Conservation (phyloP, 2,329 filamentous ascomycete species). For the Thelonectria discophora region DNA sequence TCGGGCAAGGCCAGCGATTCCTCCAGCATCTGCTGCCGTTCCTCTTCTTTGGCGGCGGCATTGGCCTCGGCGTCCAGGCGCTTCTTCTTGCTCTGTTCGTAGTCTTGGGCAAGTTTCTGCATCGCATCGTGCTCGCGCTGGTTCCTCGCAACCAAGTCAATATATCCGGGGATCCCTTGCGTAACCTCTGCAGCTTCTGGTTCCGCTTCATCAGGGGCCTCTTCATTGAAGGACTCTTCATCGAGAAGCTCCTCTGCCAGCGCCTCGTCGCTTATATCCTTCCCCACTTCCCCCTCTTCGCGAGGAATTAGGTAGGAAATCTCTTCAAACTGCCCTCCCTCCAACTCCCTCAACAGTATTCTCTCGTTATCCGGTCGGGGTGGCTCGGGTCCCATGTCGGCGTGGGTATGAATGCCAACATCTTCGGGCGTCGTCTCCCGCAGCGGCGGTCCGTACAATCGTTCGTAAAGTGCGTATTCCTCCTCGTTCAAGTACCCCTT, state of each 20-base stretch:
- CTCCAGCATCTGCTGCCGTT: slow-evolving; percentile 44
- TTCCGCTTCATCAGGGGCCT: slow-evolving; percentile 33
- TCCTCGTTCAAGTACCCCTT: slow-evolving; percentile 72
- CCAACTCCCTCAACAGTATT: slow-evolving; percentile 62
- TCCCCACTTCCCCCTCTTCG: slow-evolving; percentile 22
- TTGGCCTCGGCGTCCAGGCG: slow-evolving; percentile 43
- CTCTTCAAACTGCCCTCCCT: slow-evolving; percentile 69
- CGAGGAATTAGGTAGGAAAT: slow-evolving; percentile 57
- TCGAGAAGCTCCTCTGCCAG: slow-evolving; percentile 31
- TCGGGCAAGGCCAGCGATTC: slow-evolving; percentile 42
- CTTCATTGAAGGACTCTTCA: slow-evolving; percentile 38
- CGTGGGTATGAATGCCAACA: slow-evolving; percentile 58
- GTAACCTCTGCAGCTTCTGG: slow-evolving; percentile 41
- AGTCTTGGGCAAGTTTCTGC: slow-evolving; percentile 66
- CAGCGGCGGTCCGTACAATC: slow-evolving; percentile 81
- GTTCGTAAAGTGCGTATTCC: slow-evolving; percentile 79
- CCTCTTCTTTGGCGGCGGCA: slow-evolving; percentile 46
- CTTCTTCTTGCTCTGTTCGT: slow-evolving; percentile 55
- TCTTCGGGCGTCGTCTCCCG: slow-evolving; percentile 69
- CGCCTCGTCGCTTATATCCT: slow-evolving; percentile 8
- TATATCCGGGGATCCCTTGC: slow-evolving; percentile 49
- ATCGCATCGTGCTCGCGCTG: slow-evolving; percentile 65
- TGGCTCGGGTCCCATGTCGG: slow-evolving; percentile 45
- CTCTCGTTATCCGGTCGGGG: slow-evolving; percentile 46
- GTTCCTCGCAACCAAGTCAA: slow-evolving; percentile 60